Base-by-base conservation (phyloP, 75 land plant genomes). In the Pinus taeda region DNA sequence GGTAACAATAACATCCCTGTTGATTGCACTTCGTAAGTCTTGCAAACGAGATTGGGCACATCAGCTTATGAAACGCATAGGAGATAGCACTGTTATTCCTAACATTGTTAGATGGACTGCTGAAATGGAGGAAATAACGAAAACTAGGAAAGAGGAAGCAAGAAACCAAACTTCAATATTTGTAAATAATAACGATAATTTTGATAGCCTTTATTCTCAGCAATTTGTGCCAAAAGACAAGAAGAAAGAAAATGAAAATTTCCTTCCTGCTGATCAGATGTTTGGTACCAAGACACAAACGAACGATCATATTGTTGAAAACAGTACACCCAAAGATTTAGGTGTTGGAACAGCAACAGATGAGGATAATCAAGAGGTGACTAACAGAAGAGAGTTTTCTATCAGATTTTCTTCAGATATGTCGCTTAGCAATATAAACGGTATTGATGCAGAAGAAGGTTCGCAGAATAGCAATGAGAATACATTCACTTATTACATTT, bases 1-100 rank as follows among this genome's bases (percentile, higher is more conserved):
- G 60, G 82, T 90, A 58, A 88, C 86, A 2, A 59, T 88, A 37
- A 81, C 93, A 20, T 71, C 88, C 0, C 76, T 90, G 15, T 57
- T 90, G 65, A 82, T 88, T 59, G 93, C 75, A 17, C 63, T 88
- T 20, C 82, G 86, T 74, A 86, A 76, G 63, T 85, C 74, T 56
- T 83, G 86, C 13, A 79, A 65, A 56, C 84, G 86, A 88, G 93
- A 90, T 76, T 75, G 77, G 66, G 77, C 86, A 18, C 90, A 86
- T 45, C 79, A 66, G 76, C 84, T 90, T 2, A 81, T 90, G 90
- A 90, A 84, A 78, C 79, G 82, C 53, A 61, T 86, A 36, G 80
- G 86, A 30, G 85, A 90, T 70, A 80, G 86, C 59, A 74, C 62
- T 74, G 15, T 90, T 42, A 73, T 86, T 26, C 80, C 78, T 3